phyloP scores from a whole-genome alignment of 768 basidiomycete genomes.

The Ramaria rubella region DNA sequence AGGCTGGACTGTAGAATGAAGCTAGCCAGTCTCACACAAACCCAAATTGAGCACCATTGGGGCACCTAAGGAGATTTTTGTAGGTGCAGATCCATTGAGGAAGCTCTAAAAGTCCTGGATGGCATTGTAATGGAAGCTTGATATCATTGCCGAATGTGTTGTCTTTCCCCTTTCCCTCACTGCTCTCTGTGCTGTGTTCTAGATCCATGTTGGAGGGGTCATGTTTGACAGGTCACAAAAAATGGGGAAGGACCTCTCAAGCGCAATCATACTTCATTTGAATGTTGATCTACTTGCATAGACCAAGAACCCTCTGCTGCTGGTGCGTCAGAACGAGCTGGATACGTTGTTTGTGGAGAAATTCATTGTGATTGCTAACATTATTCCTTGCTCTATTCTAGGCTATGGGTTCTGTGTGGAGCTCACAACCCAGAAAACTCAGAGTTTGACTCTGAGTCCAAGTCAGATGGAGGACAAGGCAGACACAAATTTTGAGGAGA shows the following conservation, averaged over 20 bases:
- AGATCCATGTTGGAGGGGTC: constrained; percentile 10
- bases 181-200: constrained; percentile 30
- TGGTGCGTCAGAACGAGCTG: constrained; percentile 25
- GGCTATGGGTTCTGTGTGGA: too few relatives aligned
- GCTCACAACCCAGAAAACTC: too few relatives aligned
- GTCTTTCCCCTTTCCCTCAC: constrained; percentile 38
- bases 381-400: constrained; percentile 66
- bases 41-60: too few relatives aligned
- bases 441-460: too few relatives aligned
- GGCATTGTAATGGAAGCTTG: constrained; percentile 35
- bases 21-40: too few relatives aligned
- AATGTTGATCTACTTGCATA: constrained; percentile 19
- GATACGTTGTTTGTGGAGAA: constrained; percentile 51
- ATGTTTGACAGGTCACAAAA: constrained; percentile 46
- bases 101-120: constrained; percentile 60
- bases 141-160: constrained; percentile 15
- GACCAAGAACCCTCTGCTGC: background rate
- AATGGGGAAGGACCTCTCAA: constrained; percentile 67
- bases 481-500: too few relatives aligned
- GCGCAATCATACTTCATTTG: constrained; percentile 87
- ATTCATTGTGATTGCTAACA: constrained; percentile 71
- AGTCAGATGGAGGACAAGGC: too few relatives aligned
- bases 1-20: too few relatives aligned
- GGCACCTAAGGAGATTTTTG: too few relatives aligned
- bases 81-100: too few relatives aligned